Evolutionary conservation across 306 rosid species (phyloP).

Genomic region (Biancaea sappan): DNA sequence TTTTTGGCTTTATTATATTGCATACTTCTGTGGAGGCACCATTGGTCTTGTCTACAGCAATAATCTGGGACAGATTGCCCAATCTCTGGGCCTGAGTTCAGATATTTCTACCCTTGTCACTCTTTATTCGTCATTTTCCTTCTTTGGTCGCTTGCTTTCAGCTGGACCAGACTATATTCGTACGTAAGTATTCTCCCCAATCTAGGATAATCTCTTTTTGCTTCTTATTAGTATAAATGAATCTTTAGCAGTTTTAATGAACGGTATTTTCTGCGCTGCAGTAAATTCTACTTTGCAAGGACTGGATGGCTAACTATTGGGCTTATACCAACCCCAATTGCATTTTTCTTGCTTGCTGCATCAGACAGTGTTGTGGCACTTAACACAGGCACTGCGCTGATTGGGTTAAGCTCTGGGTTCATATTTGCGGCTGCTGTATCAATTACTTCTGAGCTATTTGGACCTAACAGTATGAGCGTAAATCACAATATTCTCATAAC

Average conservation of each 20-base stretch:
- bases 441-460: constrained; percentile 86
- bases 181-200: constrained; percentile 49
- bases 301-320: constrained; percentile 92
- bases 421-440: constrained; percentile 97
- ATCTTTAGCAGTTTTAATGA: constrained; percentile 21
- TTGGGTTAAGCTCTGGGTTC: constrained; percentile 92
- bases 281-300: constrained; percentile 89
- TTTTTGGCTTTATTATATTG: constrained; percentile 86
- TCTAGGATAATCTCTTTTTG: neutral
- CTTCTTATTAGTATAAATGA: neutral
- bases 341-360: constrained; percentile 70
- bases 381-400: constrained; percentile 67
- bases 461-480: constrained; percentile 78
- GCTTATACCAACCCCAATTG: constrained; percentile 85
- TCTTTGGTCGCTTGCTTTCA: constrained; percentile 95
- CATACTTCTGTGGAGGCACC: constrained; percentile 94
- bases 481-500: constrained; percentile 93
- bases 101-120: constrained; percentile 67
- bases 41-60: constrained; percentile 97
- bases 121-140: constrained; percentile 85
- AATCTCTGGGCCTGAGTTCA: constrained; percentile 70
- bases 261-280: constrained; percentile 41
- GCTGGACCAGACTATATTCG: constrained; percentile 88
- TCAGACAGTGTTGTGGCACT: constrained; percentile 52
- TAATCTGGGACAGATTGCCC: constrained; percentile 94